Evolutionary conservation across 2,329 filamentous ascomycete species (phyloP), one percentile per base, ranked within the genome.

Genomic region (Verticillium nubilum): DNA sequence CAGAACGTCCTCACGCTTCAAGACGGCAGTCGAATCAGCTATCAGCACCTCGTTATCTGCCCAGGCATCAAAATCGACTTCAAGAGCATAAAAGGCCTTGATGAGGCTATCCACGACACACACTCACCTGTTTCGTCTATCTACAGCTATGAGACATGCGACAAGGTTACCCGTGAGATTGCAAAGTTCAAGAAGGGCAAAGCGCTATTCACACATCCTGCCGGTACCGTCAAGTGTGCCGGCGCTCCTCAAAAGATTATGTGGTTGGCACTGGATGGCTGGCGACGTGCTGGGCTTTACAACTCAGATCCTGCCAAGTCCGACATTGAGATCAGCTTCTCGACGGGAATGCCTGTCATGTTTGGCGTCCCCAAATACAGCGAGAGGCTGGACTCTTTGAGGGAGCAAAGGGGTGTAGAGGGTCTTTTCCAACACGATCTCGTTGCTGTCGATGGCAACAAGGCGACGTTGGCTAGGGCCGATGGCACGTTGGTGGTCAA

Each of bases 391-490:
- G 72, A 75, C 50, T 57, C 66, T 10, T 62, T 76, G 25, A 71
- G 72, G 23, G 66, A 67, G 58, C 64, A 74, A 60, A 71, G 73
- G 47, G 64, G 68, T 27, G 73, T 76, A 25, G 69, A 73, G 61
- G 73, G 72, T 12, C 63, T 75, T 19, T 76, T 76, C 66, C 73
- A 75, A 60, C 73, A 76, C 61, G 72, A 75, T 61, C 68, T 76
- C 19, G 65, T 74, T 13, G 67, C 67, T 4, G 64, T 76, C 10
- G 10, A 35, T 35, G 70, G 67, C 4, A 68, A 72, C 58, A 64
- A 62, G 60, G 70, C 70, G 10, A 74, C 70, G 0, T 73, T 75
- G 63, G 72, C 72, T 31, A 60, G 64, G 25, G 68, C 69, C 3
- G 66, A 66, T 47, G 63, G 65, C 17, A 66, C 69, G 54, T 62